Evolutionary conservation across 2,329 filamentous ascomycete species (phyloP).

Genomic region (Xylariaceae sp.): DNA sequence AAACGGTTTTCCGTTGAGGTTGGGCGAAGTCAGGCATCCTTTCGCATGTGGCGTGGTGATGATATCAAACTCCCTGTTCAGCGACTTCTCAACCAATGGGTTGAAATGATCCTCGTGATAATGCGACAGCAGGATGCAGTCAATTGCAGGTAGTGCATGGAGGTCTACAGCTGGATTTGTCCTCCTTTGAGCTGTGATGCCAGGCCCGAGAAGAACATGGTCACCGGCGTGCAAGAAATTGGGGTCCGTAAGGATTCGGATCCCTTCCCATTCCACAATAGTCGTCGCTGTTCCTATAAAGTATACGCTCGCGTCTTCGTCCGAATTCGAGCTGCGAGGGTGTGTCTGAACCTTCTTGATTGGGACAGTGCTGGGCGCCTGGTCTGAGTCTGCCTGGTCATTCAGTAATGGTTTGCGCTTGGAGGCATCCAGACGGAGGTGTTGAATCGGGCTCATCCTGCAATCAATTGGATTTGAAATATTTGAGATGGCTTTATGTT

Average conservation of each 20-base stretch:
- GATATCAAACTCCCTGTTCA: slow-evolving; percentile 52
- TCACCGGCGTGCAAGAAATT: slow-evolving; percentile 65
- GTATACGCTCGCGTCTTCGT: slow-evolving; percentile 41
- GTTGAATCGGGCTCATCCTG: slow-evolving; percentile 12
- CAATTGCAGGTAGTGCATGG: slow-evolving; percentile 53
- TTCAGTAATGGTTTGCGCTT: slow-evolving; percentile 27
- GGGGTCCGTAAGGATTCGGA: slow-evolving; percentile 54
- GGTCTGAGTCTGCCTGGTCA: slow-evolving; percentile 16
- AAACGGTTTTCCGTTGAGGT: slow-evolving; percentile 44
- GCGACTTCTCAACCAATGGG: slow-evolving; percentile 31
- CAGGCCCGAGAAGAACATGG: slow-evolving; percentile 62
- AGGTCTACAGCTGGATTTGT: slow-evolving; percentile 59
- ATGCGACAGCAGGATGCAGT: slow-evolving; percentile 57
- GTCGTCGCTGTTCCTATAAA: slow-evolving; percentile 56
- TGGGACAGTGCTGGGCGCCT: slow-evolving; percentile 13
- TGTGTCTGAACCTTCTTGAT: slow-evolving; percentile 21
- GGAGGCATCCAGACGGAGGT: slow-evolving; percentile 20
- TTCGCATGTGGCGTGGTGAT: slow-evolving; percentile 61
- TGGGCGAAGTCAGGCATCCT: slow-evolving; percentile 39
- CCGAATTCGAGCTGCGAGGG: slow-evolving; percentile 12
- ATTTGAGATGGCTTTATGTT: too few species aligned
- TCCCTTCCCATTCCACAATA: slow-evolving; percentile 47
- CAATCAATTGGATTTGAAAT: too few species aligned
- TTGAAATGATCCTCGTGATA: slow-evolving; percentile 55
- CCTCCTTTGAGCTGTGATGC: slow-evolving; percentile 48